phyloP scores from a whole-genome alignment of 768 basidiomycete genomes.

The Phanerochaete sordida region DNA sequence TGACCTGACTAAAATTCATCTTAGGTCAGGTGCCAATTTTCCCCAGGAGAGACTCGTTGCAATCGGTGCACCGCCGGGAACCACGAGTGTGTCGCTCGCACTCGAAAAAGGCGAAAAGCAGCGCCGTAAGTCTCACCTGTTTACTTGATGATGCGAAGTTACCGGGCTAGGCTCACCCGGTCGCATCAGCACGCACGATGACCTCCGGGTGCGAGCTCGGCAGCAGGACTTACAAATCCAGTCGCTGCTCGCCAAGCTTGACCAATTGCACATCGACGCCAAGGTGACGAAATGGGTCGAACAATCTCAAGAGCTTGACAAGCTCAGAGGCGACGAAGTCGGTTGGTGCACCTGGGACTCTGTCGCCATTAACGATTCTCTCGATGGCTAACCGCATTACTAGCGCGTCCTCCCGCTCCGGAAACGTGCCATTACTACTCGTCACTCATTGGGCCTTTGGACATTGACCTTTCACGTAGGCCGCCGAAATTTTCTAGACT shows the following conservation, averaged over 20 bases:
- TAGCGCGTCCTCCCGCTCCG: background rate
- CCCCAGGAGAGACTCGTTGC: conserved; percentile 41
- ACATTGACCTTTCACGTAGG: conserved; percentile 10
- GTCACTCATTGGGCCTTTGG: conserved; percentile 5
- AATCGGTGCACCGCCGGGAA: conserved; percentile 46
- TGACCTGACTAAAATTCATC: background rate
- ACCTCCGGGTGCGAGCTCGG: conserved; percentile 43
- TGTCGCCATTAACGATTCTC: conserved; percentile 41
- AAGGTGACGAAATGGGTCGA: conserved; percentile 18
- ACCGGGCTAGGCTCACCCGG: background rate
- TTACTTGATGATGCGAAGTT: background rate
- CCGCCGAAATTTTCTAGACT: background rate
- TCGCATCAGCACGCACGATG: conserved; percentile 47
- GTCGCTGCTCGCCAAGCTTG: conserved; percentile 7
- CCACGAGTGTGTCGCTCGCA: conserved; percentile 42
- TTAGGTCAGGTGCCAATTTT: conserved; percentile 52
- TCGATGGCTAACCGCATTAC: conserved; percentile 26
- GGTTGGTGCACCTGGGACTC: background rate
- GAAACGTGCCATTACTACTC: conserved; percentile 10
- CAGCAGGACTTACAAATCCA: conserved; percentile 12
- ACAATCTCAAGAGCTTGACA: conserved; percentile 11
- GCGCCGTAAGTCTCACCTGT: conserved; percentile 41
- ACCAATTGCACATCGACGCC: conserved; percentile 4
- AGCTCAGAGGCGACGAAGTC: background rate
- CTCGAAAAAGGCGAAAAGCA: conserved; percentile 54